A percentile compares a stretch with the other conserved stretches of the same genome.
phyloP scores from a whole-genome alignment of 768 basidiomycete genomes.

The Coprinellus micaceus region DNA sequence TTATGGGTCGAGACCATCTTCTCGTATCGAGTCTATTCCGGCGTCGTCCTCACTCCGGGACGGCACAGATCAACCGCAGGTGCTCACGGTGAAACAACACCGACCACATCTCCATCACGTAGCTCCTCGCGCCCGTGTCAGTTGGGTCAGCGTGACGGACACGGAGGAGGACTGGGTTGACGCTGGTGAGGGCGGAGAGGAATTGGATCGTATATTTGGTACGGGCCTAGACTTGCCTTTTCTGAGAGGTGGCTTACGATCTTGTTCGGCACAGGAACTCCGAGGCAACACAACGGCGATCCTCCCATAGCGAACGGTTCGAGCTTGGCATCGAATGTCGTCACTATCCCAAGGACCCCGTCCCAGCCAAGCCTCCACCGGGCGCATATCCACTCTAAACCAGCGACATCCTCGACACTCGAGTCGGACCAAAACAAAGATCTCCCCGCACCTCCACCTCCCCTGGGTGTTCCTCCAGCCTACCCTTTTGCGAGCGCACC shows the following conservation, averaged over 20 bases:
- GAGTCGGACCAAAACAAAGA: conserved; percentile 5
- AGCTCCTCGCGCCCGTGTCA: background rate
- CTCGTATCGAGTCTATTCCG: background rate
- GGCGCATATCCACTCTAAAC: background rate
- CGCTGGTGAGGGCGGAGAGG: conserved; percentile 6
- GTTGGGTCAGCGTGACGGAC: conserved; percentile 2
- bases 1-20: background rate
- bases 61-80: background rate
- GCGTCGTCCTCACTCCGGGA: too few relatives aligned
- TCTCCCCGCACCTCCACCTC: background rate
- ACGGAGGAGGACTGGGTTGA: conserved; percentile 10
- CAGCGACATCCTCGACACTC: background rate
- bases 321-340: background rate
- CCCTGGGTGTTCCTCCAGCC: background rate
- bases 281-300: background rate
- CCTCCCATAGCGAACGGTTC: background rate
- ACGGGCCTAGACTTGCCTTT: background rate
- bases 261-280: background rate
- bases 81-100: background rate
- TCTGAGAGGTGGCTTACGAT: background rate
- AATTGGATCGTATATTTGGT: background rate
- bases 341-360: background rate
- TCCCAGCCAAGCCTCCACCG: background rate
- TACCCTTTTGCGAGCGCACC: conserved; percentile 5
- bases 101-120: background rate